Percentiles rank a stretch among this genome's conserved stretches.
Conservation (phyloP, 1,139 yeast species). For the Debaryomyces subglobosus region DNA sequence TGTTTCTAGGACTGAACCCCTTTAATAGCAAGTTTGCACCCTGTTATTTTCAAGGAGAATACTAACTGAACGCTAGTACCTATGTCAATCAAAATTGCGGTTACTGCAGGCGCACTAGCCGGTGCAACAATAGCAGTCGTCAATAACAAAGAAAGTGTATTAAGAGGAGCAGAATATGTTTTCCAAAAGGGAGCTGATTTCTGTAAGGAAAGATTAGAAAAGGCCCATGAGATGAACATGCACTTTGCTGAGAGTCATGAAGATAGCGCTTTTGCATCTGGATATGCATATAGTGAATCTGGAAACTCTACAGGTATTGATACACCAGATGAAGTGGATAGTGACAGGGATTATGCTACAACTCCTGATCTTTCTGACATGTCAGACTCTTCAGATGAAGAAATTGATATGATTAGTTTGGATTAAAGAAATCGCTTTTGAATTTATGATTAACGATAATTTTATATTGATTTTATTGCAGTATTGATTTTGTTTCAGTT, state of each 20-base stretch:
- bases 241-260: conserved; percentile 33
- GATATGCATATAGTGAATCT: background rate
- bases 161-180: conserved; percentile 35
- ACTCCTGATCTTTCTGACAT: conserved; percentile 31
- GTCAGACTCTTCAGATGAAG: conserved; percentile 18
- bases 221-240: conserved; percentile 22
- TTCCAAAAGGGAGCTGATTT: conserved; percentile 41
- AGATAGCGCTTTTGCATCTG: conserved; percentile 25
- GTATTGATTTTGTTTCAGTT: too few species aligned
- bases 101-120: conserved; percentile 41
- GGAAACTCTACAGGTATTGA: conserved; percentile 10
- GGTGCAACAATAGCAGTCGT: conserved; percentile 45
- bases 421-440: conserved; percentile 12
- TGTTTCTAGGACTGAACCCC: background rate
- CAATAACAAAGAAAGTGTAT: conserved; percentile 35
- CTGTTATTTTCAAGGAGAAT: background rate
- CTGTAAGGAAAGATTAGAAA: conserved; percentile 32
- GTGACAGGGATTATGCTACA: conserved; percentile 23
- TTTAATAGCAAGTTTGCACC: background rate
- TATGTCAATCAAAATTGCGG: conserved; percentile 41
- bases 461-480: background rate
- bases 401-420: conserved; percentile 17
- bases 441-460: background rate
- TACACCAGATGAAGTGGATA: conserved; percentile 13
- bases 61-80: conserved; percentile 29